Percentiles rank a stretch among this genome's conserved stretches.
Evolutionary conservation across 352 stramenopile species (phyloP).

Genomic region (Globisporangium cederbergense): DNA sequence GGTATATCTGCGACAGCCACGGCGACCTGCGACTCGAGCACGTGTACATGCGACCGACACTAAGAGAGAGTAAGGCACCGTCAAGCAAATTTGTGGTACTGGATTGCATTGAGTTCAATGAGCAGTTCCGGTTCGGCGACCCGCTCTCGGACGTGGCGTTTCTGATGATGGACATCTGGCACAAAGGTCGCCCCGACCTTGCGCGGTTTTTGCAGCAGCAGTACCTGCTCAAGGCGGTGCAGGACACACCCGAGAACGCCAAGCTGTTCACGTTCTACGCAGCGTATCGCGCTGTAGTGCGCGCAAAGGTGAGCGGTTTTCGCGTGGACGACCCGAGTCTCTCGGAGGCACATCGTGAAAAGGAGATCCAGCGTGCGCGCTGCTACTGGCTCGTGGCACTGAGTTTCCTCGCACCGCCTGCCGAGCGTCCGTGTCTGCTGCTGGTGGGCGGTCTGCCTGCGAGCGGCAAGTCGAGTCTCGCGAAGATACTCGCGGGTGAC

Average conservation of each 20-base stretch:
- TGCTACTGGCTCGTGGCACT: slow-evolving; percentile 71
- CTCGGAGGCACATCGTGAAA: slow-evolving; percentile 26
- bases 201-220: slow-evolving; percentile 44
- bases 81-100: slow-evolving; percentile 42
- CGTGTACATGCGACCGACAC: slow-evolving; percentile 40
- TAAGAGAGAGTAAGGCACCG: background rate
- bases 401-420: slow-evolving; percentile 37
- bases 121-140: slow-evolving; percentile 72
- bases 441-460: slow-evolving; percentile 56
- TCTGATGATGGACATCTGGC: slow-evolving; percentile 67
- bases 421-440: slow-evolving; percentile 46
- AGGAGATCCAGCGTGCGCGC: slow-evolving; percentile 37
- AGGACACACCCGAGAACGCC: slow-evolving; percentile 46
- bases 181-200: slow-evolving; percentile 51
- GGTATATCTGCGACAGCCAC: slow-evolving; percentile 66
- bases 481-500: slow-evolving; percentile 42
- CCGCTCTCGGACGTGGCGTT: slow-evolving; percentile 65
- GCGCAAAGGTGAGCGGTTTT: slow-evolving; percentile 68
- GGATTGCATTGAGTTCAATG: slow-evolving; percentile 81
- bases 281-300: slow-evolving; percentile 65
- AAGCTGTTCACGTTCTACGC: slow-evolving; percentile 58
- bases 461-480: slow-evolving; percentile 63
- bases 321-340: slow-evolving; percentile 54
- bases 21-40: slow-evolving; percentile 68
- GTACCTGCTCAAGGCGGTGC: slow-evolving; percentile 47